Base-by-base conservation (phyloP, 1,284 basidiomycete species). In the Ceratobasidium sp. region DNA sequence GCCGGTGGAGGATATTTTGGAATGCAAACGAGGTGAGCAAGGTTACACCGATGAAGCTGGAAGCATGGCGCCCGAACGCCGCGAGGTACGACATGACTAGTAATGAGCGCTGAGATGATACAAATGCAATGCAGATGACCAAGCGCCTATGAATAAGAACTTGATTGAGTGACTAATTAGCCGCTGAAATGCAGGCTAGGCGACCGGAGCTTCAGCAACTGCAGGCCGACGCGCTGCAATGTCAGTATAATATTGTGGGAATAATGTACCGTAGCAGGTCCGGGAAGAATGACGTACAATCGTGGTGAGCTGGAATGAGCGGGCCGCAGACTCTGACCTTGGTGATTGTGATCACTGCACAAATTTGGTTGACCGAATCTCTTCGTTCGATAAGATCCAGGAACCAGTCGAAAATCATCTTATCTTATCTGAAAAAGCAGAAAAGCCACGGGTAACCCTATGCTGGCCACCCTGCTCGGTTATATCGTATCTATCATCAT, bases 21-120 rank as follows among this genome's bases (percentile, higher is more conserved):
- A 87, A 83, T 47, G 85, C 83, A 64, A 87, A 75, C 19, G 87
- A 86, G 54, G 82, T 85, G 69, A 87, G 78, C 25, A 85, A 84
- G 53, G 85, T 78, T 42, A 84, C 82, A 75, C 83, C 85, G 72
- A 86, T 71, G 39, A 86, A 53, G 33, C 49, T 64, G 11, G 59
- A 64, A 2, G 59, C 52, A 39, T 64, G 46, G 29, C 59, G 59
- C 30, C 47, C 49, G 39, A 64, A 64, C n/a, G 33, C 59, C 21
- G 59, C 46, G 44, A 64, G 59, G n/a, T 47, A 44, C 25, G 59
- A 36, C 59, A 64, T 64, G 33, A 36, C 11, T 36, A 4, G 33
- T 36, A 36, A 36, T 36, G 33, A 36, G 33, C 11, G 33, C 33
- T 36, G 33, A 36, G 11, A 36, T 36, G 33, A n/a, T n/a, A n/a